Evolutionary conservation across 495 filamentous ascomycete species (phyloP).

Genomic region (Neurospora sp.): DNA sequence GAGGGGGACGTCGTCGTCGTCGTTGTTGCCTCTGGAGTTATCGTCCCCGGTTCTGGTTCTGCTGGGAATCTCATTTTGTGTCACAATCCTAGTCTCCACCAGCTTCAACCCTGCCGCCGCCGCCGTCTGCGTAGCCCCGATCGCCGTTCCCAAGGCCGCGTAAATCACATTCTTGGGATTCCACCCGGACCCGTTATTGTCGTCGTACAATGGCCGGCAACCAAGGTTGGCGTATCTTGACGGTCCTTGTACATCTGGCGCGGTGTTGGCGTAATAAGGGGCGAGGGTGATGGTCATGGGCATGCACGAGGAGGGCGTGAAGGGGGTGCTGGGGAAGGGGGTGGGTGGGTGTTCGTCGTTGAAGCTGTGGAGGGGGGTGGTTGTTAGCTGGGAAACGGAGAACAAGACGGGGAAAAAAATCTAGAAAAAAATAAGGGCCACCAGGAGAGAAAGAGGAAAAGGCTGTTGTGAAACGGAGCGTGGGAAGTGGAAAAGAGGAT

Average conservation of each 20-base stretch:
- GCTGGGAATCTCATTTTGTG: background rate
- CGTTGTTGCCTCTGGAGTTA: background rate
- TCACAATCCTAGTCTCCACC: background rate
- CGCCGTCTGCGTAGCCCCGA: background rate
- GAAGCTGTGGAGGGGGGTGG: background rate
- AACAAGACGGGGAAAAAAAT: background rate
- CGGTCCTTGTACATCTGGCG: background rate
- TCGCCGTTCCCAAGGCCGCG: background rate
- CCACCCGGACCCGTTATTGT: background rate
- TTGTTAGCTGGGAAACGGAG: background rate
- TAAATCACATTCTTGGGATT: background rate
- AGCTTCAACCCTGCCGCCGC: background rate
- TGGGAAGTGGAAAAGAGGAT: too few relatives aligned
- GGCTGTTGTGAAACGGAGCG: too few relatives aligned
- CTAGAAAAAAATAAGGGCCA: background rate
- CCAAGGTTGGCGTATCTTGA: background rate
- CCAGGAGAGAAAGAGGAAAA: too few relatives aligned
- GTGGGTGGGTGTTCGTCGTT: background rate
- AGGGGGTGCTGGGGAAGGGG: background rate
- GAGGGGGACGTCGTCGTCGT: background rate
- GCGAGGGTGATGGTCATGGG: background rate
- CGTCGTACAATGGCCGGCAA: background rate
- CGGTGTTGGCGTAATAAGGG: background rate
- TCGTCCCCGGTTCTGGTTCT: background rate
- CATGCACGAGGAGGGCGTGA: background rate